A percentile compares a stretch with the other conserved stretches of the same genome.
phyloP scores from a whole-genome alignment of 2,329 filamentous ascomycete genomes.

The Penicillium freii region DNA sequence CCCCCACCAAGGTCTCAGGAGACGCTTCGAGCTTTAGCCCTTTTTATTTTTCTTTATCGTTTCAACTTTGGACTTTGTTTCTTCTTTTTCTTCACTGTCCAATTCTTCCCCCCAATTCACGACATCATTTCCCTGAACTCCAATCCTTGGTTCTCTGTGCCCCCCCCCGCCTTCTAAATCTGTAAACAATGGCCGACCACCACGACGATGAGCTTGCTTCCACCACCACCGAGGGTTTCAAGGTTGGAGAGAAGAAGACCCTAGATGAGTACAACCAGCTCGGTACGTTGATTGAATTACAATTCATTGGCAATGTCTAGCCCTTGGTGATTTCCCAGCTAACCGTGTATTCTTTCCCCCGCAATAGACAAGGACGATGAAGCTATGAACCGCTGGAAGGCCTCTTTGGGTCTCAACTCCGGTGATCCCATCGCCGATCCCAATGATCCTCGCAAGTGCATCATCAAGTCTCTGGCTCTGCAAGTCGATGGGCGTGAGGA shows the following conservation, averaged over 20 bases:
- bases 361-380: constrained; percentile 70
- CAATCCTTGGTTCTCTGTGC: constrained; percentile 16
- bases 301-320: background rate
- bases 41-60: constrained; percentile 4
- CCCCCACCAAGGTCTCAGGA: constrained; percentile 29
- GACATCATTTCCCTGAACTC: constrained; percentile 3
- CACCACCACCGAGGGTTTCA: constrained; percentile 92
- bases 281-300: constrained; percentile 57
- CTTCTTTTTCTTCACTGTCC: background rate
- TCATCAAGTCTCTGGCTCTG: constrained; percentile 88
- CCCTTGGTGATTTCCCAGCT: constrained; percentile 4
- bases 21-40: constrained; percentile 12
- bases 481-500: constrained; percentile 78
- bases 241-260: constrained; percentile 98
- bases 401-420: constrained; percentile 80
- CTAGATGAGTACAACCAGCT: constrained; percentile 91
- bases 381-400: constrained; percentile 95
- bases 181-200: constrained; percentile 62
- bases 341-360: constrained; percentile 22
- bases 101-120: background rate
- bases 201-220: constrained; percentile 79
- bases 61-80: background rate
- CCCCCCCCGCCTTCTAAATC: constrained; percentile 21
- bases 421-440: constrained; percentile 71
- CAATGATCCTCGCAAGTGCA: constrained; percentile 83